A percentile compares a stretch with the other conserved stretches of the same genome.
Conservation (phyloP, 2,329 filamentous ascomycete species). For the Colletotrichum zoysiae region DNA sequence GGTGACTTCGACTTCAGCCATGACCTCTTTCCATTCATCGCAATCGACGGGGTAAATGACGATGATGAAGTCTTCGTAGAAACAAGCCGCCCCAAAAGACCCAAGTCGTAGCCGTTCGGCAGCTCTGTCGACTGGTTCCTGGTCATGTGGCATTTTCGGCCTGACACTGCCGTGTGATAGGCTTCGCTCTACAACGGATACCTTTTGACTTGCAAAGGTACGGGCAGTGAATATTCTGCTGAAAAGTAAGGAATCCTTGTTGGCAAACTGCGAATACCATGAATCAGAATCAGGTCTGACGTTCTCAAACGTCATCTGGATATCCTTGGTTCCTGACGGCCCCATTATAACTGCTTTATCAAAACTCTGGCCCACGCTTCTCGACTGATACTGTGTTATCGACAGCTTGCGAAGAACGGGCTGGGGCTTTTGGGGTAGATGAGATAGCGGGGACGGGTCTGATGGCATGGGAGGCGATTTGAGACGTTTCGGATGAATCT, state of each 20-base stretch:
- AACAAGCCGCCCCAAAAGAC: slow-evolving; percentile 53
- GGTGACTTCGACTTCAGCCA: slow-evolving; percentile 40
- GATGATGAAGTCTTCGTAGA: slow-evolving; percentile 51
- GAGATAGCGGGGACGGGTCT: slow-evolving; percentile 2
- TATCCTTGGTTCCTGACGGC: slow-evolving; percentile 14
- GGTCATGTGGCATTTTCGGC: slow-evolving; percentile 9
- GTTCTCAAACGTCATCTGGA: slow-evolving; percentile 38
- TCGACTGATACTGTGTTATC: slow-evolving; percentile 32
- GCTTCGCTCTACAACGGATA: slow-evolving; percentile 10
- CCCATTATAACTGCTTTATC: slow-evolving; percentile 36
- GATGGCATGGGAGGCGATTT: slow-evolving; percentile 25
- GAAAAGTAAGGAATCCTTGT: slow-evolving; percentile 48
- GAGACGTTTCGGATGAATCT: slow-evolving; percentile 37
- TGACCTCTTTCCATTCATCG: slow-evolving; percentile 50
- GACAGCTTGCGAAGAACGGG: slow-evolving; percentile 26
- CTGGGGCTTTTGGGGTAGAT: not conserved
- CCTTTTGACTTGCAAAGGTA: slow-evolving; percentile 46
- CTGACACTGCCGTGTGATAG: slow-evolving; percentile 40
- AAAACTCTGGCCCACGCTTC: slow-evolving; percentile 13
- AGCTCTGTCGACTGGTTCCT: slow-evolving; percentile 46
- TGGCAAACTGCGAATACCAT: slow-evolving; percentile 49
- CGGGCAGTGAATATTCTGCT: slow-evolving; percentile 51
- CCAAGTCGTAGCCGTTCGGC: slow-evolving; percentile 52
- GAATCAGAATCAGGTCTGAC: slow-evolving; percentile 22
- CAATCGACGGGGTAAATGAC: slow-evolving; percentile 56